A percentile compares a stretch with the other conserved stretches of the same genome.
Evolutionary conservation across 257 asterid species (phyloP).

Genomic region (Ballota nigra): DNA sequence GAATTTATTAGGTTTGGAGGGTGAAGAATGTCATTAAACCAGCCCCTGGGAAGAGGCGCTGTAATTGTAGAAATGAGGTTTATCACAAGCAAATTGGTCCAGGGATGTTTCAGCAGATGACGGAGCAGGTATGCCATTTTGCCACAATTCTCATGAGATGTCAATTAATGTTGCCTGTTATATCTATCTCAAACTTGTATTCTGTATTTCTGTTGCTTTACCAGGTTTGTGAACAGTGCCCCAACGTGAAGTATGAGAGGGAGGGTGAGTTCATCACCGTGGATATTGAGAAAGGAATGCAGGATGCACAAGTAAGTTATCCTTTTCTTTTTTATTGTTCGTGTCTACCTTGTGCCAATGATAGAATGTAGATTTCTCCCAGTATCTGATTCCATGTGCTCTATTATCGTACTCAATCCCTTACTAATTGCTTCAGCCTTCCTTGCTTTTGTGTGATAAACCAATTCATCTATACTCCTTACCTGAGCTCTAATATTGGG

Average conservation of each 20-base stretch:
- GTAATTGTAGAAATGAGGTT: conserved; percentile 97
- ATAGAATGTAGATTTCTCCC: background rate
- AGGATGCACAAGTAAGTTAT: conserved; percentile 82
- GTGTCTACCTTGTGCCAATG: background rate
- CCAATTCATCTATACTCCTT: background rate
- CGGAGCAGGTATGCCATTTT: conserved; percentile 72
- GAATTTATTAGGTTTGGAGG: conserved; percentile 83
- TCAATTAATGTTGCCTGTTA: background rate
- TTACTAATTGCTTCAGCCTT: background rate
- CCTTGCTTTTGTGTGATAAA: background rate
- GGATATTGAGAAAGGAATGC: conserved; percentile 98
- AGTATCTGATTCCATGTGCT: background rate
- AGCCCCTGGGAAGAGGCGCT: conserved; percentile 94
- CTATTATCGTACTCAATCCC: background rate
- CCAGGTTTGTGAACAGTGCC: conserved; percentile 96
- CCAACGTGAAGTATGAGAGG: conserved; percentile 90
- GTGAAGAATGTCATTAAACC: conserved; percentile 86
- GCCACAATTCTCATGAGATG: background rate
- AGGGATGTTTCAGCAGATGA: conserved; percentile 99
- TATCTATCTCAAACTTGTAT: background rate
- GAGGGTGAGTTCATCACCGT: conserved; percentile 91
- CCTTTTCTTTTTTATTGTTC: background rate
- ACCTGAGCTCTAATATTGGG: background rate
- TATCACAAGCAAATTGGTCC: conserved; percentile 99
- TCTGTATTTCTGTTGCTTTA: conserved; percentile 17